Evolutionary conservation across 2,329 filamentous ascomycete species (phyloP).

Genomic region (Byssochlamys sp.): DNA sequence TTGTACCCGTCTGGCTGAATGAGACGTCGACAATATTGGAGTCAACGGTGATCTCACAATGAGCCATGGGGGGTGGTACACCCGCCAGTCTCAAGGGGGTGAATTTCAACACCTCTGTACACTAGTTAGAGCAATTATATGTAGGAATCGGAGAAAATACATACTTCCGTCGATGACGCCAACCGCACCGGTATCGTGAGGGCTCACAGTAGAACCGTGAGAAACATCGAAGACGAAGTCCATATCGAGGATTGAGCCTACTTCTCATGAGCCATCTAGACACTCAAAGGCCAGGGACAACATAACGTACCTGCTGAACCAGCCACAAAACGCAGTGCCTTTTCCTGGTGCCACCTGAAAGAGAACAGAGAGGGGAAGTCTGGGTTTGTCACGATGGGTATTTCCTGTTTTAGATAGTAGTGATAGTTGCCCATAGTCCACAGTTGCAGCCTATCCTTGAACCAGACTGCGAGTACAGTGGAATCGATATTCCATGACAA

Average conservation of each 20-base stretch:
- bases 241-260: slow-evolving; percentile 45
- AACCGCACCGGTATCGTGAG: slow-evolving; percentile 68
- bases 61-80: slow-evolving; percentile 84
- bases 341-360: slow-evolving; percentile 73
- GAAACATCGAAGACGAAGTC: slow-evolving; percentile 61
- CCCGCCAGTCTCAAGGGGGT: slow-evolving; percentile 78
- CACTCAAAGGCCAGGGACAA: not conserved
- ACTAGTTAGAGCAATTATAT: slow-evolving; percentile 8
- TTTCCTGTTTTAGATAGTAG: slow-evolving; percentile 92
- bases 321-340: slow-evolving; percentile 58
- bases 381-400: slow-evolving; percentile 38
- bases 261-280: not conserved
- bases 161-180: slow-evolving; percentile 72
- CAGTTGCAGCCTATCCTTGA: slow-evolving; percentile 67
- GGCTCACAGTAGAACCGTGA: slow-evolving; percentile 59
- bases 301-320: slow-evolving; percentile 40
- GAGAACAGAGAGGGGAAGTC: slow-evolving; percentile 15
- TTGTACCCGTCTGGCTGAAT: slow-evolving; percentile 55
- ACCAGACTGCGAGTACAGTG: slow-evolving; percentile 72
- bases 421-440: slow-evolving; percentile 98
- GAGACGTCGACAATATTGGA: slow-evolving; percentile 63
- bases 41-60: slow-evolving; percentile 59
- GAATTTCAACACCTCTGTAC: slow-evolving; percentile 56
- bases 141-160: slow-evolving; percentile 13
- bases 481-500: slow-evolving; percentile 89